Evolutionary conservation across 345 rosid genomes (phyloP), one percentile per base, ranked within the genome.

Genomic region (Moringa oleifera): DNA sequence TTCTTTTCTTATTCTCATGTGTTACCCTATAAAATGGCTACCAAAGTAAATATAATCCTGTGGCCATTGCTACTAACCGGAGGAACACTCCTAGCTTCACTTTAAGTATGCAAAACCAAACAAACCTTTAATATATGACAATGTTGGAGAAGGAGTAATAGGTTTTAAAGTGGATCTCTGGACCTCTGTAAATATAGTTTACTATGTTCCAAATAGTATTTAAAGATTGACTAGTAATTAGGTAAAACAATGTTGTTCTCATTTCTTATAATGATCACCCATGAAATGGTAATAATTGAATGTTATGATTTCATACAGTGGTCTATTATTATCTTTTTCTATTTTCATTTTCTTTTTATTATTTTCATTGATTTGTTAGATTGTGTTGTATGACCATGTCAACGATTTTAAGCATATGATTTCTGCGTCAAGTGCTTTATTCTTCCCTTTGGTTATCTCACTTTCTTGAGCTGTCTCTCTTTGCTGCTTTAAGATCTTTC

Each of bases 401-500:
- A n/a, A 25, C 41, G 20, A 41, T 24, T 52, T 51, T 24, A 37
- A 61, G 22, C 18, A 50, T 25, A 49, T 37, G 31, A 41, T 59
- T 67, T 41, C 25, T 53, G 57, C 46, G 22, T 57, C 41, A 15
- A 36, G 16, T 37, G 65, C 55, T 50, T 59, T 37, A 33, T 54
- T 28, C 15, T 0, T 9, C 62, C 55, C 7, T 9, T 23, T 9
- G 18, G 21, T 28, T 24, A 41, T 28, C 62, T 55, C 53, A 9
- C 47, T 24, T 28, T 52, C 31, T 8, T 60, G n/a, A n/a, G 55
- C 23, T 50, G 47, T 25, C 16, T 53, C 13, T 69, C 19, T 25
- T 63, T 52, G 54, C 57, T 31, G 51, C 58, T 76, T 59, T 63
- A 63, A 66, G 3, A 53, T 49, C 59, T 28, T 53, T 58, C 20